A percentile compares a stretch with the other conserved stretches of the same genome.
Conservation (phyloP, 2,329 filamentous ascomycete species). For the Pezizomycotina sp. region DNA sequence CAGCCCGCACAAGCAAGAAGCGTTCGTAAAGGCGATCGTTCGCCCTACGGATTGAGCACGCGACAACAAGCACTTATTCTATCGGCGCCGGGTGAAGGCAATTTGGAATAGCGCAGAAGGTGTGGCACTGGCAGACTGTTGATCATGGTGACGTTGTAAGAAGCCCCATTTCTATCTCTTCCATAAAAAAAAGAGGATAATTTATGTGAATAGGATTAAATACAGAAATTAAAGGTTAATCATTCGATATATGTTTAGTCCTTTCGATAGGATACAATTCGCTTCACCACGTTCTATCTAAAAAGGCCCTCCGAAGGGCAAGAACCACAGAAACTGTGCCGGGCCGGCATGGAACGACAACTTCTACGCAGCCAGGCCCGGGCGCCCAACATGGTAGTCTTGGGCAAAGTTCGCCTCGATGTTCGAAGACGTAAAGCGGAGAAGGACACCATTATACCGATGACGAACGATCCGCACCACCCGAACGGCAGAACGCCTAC, state of each 20-base stretch:
- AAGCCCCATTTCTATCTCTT: slow-evolving; percentile 7
- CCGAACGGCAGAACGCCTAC: too few relatives aligned
- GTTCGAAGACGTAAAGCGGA: neutral
- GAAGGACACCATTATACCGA: too few relatives aligned
- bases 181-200: neutral
- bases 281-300: slow-evolving; percentile 30
- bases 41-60: slow-evolving; percentile 15
- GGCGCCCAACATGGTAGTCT: too few relatives aligned
- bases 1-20: slow-evolving; percentile 15
- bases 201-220: too few relatives aligned
- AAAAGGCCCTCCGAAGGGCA: slow-evolving; percentile 16
- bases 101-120: slow-evolving; percentile 32
- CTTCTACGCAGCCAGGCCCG: slow-evolving; percentile 14
- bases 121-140: slow-evolving; percentile 39
- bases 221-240: slow-evolving; percentile 9
- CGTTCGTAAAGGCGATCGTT: slow-evolving; percentile 13
- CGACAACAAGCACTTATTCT: slow-evolving; percentile 17
- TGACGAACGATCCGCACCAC: too few relatives aligned
- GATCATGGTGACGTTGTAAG: slow-evolving; percentile 36
- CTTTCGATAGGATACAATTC: slow-evolving; percentile 39
- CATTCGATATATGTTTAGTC: slow-evolving; percentile 24
- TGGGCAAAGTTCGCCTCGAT: neutral
- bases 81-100: slow-evolving; percentile 13
- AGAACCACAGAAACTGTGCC: too few relatives aligned
- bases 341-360: too few relatives aligned